These are phyloP conservation scores for Nakazawaea anatomiae DNA, from an alignment of 805 yeast genomes.

Conservation along the genomic window DNA sequence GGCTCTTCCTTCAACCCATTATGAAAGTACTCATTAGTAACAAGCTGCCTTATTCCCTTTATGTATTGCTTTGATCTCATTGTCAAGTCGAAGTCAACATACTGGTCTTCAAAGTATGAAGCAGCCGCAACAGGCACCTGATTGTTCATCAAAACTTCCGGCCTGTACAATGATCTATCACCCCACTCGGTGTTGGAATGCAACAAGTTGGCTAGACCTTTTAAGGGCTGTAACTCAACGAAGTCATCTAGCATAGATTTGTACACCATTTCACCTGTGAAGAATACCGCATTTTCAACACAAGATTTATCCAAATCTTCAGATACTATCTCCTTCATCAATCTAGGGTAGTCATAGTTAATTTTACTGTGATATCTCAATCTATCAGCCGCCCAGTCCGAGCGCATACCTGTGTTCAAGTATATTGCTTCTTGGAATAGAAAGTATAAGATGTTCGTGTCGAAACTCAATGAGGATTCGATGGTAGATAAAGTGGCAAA, in stretches of 20 bases:
- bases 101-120: constrained; percentile 42
- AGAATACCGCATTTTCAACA: constrained; percentile 26
- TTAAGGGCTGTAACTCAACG: constrained; percentile 32
- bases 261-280: constrained; percentile 54
- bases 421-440: constrained; percentile 56
- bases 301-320: background rate
- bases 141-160: constrained; percentile 16
- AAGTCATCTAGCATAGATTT: constrained; percentile 46
- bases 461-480: constrained; percentile 35
- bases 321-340: constrained; percentile 3
- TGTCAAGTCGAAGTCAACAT: constrained; percentile 41
- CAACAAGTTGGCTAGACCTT: constrained; percentile 30
- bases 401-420: constrained; percentile 33
- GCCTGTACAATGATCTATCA: constrained; percentile 14
- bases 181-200: constrained; percentile 26
- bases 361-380: constrained; percentile 18
- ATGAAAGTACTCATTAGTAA: constrained; percentile 47
- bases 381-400: constrained; percentile 47
- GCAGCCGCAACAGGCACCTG: constrained; percentile 42
- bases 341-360: constrained; percentile 5
- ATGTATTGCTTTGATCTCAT: constrained; percentile 27
- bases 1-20: constrained; percentile 41
- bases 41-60: constrained; percentile 33
- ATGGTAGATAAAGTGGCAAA: constrained; percentile 28
- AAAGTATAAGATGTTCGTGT: constrained; percentile 49